phyloP scores from a whole-genome alignment of 225 moss, liverwort and hornwort genomes.

The Physcomitrellopsis africana region DNA sequence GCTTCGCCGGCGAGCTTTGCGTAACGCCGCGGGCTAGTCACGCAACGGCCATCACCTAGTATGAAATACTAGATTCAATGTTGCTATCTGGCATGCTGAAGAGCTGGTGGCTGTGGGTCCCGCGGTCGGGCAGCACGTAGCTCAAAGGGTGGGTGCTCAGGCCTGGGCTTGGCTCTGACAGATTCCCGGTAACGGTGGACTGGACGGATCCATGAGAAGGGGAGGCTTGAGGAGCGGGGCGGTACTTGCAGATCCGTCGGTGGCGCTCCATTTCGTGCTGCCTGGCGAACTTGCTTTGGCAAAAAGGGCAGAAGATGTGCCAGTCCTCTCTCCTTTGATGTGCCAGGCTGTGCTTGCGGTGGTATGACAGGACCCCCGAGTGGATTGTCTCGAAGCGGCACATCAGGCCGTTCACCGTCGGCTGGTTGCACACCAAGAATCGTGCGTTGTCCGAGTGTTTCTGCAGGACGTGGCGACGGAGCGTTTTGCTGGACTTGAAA shows the following conservation, averaged over 20 bases:
- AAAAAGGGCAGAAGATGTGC: slow-evolving; percentile 66
- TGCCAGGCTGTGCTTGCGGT: slow-evolving; percentile 61
- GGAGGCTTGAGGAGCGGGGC: slow-evolving; percentile 32
- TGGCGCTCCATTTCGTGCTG: slow-evolving; percentile 73
- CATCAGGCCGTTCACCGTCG: slow-evolving; percentile 56
- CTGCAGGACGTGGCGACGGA: slow-evolving; percentile 60
- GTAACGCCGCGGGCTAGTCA: slow-evolving; percentile 19
- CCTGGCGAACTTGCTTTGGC: slow-evolving; percentile 63
- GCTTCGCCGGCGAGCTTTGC: slow-evolving; percentile 19
- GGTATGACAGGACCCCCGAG: slow-evolving; percentile 62
- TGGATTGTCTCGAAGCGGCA: slow-evolving; percentile 69
- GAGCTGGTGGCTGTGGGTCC: slow-evolving; percentile 20
- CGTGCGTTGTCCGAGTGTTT: slow-evolving; percentile 63
- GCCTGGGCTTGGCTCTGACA: neutral
- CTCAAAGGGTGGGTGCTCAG: neutral
- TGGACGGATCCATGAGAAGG: slow-evolving; percentile 38
- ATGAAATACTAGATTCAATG: slow-evolving; percentile 47
- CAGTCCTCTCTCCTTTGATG: slow-evolving; percentile 64
- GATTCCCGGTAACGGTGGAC: slow-evolving; percentile 33
- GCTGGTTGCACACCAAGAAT: slow-evolving; percentile 62
- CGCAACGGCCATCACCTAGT: slow-evolving; percentile 32
- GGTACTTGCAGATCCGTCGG: slow-evolving; percentile 57
- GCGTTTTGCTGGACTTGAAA: slow-evolving; percentile 67
- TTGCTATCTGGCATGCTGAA: slow-evolving; percentile 45
- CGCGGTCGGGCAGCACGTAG: slow-evolving; percentile 42